Evolutionary conservation across 805 yeast genomes (phyloP), one percentile per base, ranked within the genome.

Genomic region (Candida germanica): DNA sequence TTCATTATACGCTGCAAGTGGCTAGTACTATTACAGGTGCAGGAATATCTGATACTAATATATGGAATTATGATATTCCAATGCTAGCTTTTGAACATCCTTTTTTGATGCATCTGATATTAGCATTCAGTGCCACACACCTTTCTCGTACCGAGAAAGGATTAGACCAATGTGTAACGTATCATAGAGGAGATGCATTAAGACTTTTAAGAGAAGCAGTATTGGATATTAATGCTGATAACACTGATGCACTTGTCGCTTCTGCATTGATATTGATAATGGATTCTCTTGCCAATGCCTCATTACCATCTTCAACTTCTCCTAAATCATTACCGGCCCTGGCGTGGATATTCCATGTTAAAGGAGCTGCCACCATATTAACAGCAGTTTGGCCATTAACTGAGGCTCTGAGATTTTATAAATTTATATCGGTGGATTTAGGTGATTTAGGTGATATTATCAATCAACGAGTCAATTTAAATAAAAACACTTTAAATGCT

Each of bases 311-410:
- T 29, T 59, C 63, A 22, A 63, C 69, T 2, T 61, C 68, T 3
- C 69, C 79, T 3, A 76, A 74, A 46, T 80, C 88, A 2, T 59
- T 88, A 39, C 95, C 96, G 1, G 89, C 97, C 2, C 80, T 93
- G 3, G 95, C 97, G 0, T 91, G 98, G 98, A 80, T 91, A 38
- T 93, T 87, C 67, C 97, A 91, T 53, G 96, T 91, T 9, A 85
- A 93, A 49, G 98, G 97, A 21, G 96, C 97, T 0, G 96, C 96
- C 5, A 89, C 97, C 0, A 91, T 91, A 36, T 68, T 91, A 33
- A 85, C 96, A 1, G 95, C 96, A 1, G 96, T 89, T n/a, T 87
- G 96, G 88, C 96, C 96, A 3, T 65, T 88, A 36, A 64, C 72
- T 1, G 72, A 66, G 45, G 46, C 65, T 4, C 60, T 66, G 18